Percentiles rank a stretch among this genome's conserved stretches.
phyloP scores from a whole-genome alignment of 208 protist genomes.

The Strigomonas galati region DNA sequence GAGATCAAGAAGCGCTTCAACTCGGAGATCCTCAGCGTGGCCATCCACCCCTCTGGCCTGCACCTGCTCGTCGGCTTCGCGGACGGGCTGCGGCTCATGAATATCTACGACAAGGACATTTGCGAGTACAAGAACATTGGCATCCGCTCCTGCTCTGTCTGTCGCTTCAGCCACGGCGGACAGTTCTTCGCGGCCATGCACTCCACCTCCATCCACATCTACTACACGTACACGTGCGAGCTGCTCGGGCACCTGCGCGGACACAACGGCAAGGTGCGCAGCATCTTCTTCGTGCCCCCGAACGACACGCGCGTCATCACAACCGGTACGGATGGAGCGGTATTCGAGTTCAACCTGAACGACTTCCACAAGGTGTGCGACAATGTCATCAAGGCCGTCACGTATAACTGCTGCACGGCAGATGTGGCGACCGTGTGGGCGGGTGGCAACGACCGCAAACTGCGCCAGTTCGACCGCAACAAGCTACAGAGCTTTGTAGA shows the following conservation, averaged over 20 bases:
- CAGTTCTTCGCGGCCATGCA: constrained; percentile 96
- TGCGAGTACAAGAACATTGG: constrained; percentile 91
- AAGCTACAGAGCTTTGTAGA: constrained; percentile 56
- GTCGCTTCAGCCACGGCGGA: constrained; percentile 94
- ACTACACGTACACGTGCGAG: constrained; percentile 95
- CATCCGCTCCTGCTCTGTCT: constrained; percentile 91
- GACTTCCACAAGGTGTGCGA: constrained; percentile 93
- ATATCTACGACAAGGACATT: constrained; percentile 95
- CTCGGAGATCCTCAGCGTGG: constrained; percentile 92
- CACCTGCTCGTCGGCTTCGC: constrained; percentile 94
- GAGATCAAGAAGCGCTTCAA: constrained; percentile 91
- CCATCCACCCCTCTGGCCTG: constrained; percentile 94
- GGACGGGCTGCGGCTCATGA: constrained; percentile 95
- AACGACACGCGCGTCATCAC: constrained; percentile 93
- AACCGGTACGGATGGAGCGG: constrained; percentile 93
- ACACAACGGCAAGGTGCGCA: constrained; percentile 94
- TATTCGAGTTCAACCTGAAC: constrained; percentile 93
- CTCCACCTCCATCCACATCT: constrained; percentile 95
- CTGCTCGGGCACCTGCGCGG: constrained; percentile 93
- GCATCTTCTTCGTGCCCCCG: constrained; percentile 80
- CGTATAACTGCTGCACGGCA: constrained; percentile 88
- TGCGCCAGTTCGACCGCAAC: constrained; percentile 83
- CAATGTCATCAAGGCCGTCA: constrained; percentile 89
- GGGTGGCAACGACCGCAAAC: constrained; percentile 91
- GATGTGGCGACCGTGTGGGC: constrained; percentile 89